Base-by-base conservation (phyloP, 495 filamentous ascomycete species). In the Oidiodendron maius region DNA sequence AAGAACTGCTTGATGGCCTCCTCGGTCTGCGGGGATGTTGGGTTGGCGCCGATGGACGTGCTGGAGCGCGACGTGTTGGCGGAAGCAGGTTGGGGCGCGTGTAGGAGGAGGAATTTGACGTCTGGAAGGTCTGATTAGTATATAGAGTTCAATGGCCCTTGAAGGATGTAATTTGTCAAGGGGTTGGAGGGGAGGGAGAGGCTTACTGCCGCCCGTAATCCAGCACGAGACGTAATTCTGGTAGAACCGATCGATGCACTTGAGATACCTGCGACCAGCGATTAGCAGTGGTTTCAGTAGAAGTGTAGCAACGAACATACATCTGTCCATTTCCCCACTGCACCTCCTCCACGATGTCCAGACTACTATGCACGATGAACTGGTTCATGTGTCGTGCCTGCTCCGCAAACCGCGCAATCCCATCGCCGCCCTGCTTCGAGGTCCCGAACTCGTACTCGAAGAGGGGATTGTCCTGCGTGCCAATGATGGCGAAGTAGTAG, bases 401-500 rank as follows among this genome's bases (percentile, higher is more conserved):
- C 39, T 90, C 84, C 24, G 74, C 78, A 76, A 95, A 96, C 53
- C 87, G 82, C 21, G 93, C 71, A 58, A 89, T 76, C 56, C 93
- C 93, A 75, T 96, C 91, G 56, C 89, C 91, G 69, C 91, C 89
- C 48, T 84, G 79, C 68, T 96, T 96, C 26, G 87, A 91, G 39
- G 90, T 96, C 56, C 93, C 93, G 68, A 98, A 97, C 56, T 94
- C 89, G 64, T 90, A 77, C 68, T 94, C 89, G 72, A 96, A 98
- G 48, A 96, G 79, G 16, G 93, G 91, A 63, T 88, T 91, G 66
- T 98, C 93, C 43, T 86, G 85, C 3, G 91, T 94, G 59, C 89
- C 90, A 63, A 97, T 76, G 48, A 98, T 94, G 59, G 85, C 84
- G 67, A 97, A 96, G 72, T 95, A 95, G 77, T 95, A 97, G 47